A percentile compares a stretch with the other conserved stretches of the same genome.
These are phyloP conservation scores for Penicillium manginii DNA, from an alignment of 495 filamentous ascomycete genomes.

Conservation along the genomic window DNA sequence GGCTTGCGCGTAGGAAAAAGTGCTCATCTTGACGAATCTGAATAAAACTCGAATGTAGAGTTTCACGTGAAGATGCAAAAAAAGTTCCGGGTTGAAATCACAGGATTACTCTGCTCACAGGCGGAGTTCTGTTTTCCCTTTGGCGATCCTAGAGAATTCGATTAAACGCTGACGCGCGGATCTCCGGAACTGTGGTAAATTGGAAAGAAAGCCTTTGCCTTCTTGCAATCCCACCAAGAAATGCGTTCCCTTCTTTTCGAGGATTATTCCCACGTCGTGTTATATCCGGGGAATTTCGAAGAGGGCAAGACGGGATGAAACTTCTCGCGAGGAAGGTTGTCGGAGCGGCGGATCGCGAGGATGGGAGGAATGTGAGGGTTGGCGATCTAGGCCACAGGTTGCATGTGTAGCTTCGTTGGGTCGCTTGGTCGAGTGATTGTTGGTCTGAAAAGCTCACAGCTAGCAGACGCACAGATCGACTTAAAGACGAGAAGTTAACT, in stretches of 20 bases:
- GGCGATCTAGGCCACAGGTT: slow-evolving; percentile 34
- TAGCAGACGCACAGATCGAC: slow-evolving; percentile 12
- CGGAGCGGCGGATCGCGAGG: slow-evolving; percentile 8
- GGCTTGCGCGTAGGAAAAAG: slow-evolving; percentile 94
- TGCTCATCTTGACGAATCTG: slow-evolving; percentile 23
- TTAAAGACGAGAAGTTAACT: background rate
- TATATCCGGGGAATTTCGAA: background rate
- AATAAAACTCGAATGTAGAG: slow-evolving; percentile 19
- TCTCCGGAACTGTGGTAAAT: slow-evolving; percentile 35
- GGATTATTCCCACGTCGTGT: slow-evolving; percentile 23
- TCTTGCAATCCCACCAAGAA: slow-evolving; percentile 39
- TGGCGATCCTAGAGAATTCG: slow-evolving; percentile 29
- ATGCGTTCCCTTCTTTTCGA: slow-evolving; percentile 32
- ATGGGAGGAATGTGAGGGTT: slow-evolving; percentile 8
- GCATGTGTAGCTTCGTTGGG: slow-evolving; percentile 30
- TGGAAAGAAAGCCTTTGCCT: slow-evolving; percentile 29
- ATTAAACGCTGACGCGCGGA: slow-evolving; percentile 27
- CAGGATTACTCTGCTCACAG: slow-evolving; percentile 34
- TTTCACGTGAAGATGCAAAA: slow-evolving; percentile 13
- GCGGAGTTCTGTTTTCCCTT: slow-evolving; percentile 23
- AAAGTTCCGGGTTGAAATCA: slow-evolving; percentile 13
- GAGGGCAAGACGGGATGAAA: slow-evolving; percentile 1
- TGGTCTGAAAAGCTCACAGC: slow-evolving; percentile 13
- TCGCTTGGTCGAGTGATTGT: background rate
- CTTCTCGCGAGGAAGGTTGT: background rate